These are phyloP conservation scores for Wickerhamomyces sp. DNA, from an alignment of 1,139 yeast genomes.

Conservation along the genomic window DNA sequence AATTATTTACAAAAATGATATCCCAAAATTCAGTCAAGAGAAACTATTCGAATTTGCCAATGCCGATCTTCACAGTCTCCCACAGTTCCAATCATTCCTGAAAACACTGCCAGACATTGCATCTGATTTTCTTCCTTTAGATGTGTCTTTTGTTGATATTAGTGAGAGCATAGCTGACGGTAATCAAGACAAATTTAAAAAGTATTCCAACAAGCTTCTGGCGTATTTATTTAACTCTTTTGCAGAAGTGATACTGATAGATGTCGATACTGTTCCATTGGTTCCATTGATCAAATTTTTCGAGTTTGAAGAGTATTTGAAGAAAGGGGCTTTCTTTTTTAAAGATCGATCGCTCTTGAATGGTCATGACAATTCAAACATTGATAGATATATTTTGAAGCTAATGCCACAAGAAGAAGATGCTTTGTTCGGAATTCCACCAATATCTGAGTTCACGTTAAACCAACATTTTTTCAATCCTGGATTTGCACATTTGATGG, in stretches of 20 bases:
- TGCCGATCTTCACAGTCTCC: not conserved
- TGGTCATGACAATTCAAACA: slow-evolving; percentile 31
- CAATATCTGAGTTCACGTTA: slow-evolving; percentile 27
- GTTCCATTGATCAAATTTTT: slow-evolving; percentile 37
- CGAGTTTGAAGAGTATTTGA: slow-evolving; percentile 31
- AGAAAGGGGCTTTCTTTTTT: slow-evolving; percentile 43
- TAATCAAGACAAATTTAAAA: slow-evolving; percentile 31
- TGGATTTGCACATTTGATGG: slow-evolving; percentile 40
- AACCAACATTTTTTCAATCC: slow-evolving; percentile 32
- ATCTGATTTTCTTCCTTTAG: slow-evolving; percentile 25
- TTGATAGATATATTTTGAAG: slow-evolving; percentile 28
- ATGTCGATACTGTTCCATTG: slow-evolving; percentile 47
- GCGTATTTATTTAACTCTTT: slow-evolving; percentile 49
- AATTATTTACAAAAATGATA: slow-evolving; percentile 43
- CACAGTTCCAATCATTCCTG: not conserved
- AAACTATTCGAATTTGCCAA: slow-evolving; percentile 5
- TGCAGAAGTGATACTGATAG: slow-evolving; percentile 44
- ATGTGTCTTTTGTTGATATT: slow-evolving; percentile 43
- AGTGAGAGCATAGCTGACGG: slow-evolving; percentile 28
- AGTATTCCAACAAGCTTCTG: slow-evolving; percentile 45
- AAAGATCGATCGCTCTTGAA: slow-evolving; percentile 43
- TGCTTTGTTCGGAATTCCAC: slow-evolving; percentile 29
- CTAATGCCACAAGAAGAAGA: slow-evolving; percentile 37
- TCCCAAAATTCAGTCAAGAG: slow-evolving; percentile 23
- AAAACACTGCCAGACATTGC: not conserved